A percentile compares a stretch with the other conserved stretches of the same genome.
phyloP scores from a whole-genome alignment of 495 filamentous ascomycete genomes.

The Opeltia flavorubescens region DNA sequence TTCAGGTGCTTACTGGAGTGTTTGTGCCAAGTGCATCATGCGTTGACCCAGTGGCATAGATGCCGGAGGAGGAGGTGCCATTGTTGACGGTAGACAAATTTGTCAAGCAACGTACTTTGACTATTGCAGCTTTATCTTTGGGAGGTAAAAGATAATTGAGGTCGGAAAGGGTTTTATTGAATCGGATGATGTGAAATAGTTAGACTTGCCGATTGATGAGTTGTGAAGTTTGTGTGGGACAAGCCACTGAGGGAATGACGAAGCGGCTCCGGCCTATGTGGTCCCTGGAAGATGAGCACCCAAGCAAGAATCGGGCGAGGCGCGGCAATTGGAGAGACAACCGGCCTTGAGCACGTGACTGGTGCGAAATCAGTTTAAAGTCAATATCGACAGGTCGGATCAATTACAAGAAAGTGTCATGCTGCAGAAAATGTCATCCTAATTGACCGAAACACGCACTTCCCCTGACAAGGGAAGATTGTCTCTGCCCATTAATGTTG shows the following conservation, averaged over 20 bases:
- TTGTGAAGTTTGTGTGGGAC: not conserved
- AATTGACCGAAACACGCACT: too few species aligned
- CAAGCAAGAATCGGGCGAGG: too few species aligned
- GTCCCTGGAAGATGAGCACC: too few species aligned
- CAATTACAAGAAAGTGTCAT: too few species aligned
- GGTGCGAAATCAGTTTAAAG: not conserved
- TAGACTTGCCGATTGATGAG: too few species aligned
- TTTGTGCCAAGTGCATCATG: constrained; percentile 63
- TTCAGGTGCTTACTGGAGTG: constrained; percentile 58
- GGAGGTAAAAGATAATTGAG: not conserved
- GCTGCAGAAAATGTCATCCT: too few species aligned
- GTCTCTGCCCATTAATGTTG: too few species aligned
- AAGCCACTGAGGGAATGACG: too few species aligned
- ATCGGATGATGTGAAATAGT: not conserved
- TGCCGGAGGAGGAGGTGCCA: constrained; percentile 66
- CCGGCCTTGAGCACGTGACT: not conserved
- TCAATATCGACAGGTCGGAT: not conserved
- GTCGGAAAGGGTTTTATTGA: not conserved
- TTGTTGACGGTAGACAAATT: constrained; percentile 25
- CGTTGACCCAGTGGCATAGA: constrained; percentile 56
- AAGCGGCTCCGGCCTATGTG: too few species aligned
- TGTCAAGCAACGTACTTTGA: too few species aligned
- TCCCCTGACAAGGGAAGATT: too few species aligned
- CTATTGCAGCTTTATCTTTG: not conserved
- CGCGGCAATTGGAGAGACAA: not conserved